Evolutionary conservation across 768 basidiomycete species (phyloP).

Genomic region (Rhizopogon sp.): DNA sequence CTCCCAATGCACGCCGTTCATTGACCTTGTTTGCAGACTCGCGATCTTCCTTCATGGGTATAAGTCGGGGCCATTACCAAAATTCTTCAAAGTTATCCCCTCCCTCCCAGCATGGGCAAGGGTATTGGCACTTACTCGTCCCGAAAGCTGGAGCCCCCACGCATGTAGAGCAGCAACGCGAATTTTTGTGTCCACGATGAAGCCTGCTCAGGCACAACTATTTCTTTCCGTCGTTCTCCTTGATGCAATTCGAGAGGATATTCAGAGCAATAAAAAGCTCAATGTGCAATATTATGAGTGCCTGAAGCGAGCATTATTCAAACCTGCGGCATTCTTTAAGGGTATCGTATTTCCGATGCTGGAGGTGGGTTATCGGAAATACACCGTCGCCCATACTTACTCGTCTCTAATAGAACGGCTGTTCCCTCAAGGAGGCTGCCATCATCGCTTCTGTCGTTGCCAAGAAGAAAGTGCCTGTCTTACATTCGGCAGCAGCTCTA

Average conservation of each 20-base stretch:
- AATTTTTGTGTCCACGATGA: slow-evolving; percentile 96
- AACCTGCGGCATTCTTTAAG: slow-evolving; percentile 98
- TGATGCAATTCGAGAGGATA: slow-evolving; percentile 86
- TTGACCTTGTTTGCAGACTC: slow-evolving; percentile 47
- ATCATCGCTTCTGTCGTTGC: slow-evolving; percentile 90
- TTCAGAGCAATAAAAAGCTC: slow-evolving; percentile 79
- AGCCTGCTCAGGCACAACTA: slow-evolving; percentile 88
- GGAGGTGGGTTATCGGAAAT: slow-evolving; percentile 53
- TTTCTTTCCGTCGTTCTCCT: slow-evolving; percentile 90
- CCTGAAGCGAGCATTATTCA: slow-evolving; percentile 89
- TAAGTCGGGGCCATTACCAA: slow-evolving; percentile 91
- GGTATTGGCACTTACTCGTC: slow-evolving; percentile 86
- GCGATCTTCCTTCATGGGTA: slow-evolving; percentile 83
- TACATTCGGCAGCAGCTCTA: slow-evolving; percentile 94
- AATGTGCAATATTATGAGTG: slow-evolving; percentile 92
- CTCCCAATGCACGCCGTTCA: not conserved
- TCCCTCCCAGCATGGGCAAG: slow-evolving; percentile 95
- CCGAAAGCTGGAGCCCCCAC: slow-evolving; percentile 94
- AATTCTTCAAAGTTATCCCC: slow-evolving; percentile 97
- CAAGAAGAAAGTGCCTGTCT: slow-evolving; percentile 89
- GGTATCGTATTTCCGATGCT: slow-evolving; percentile 94
- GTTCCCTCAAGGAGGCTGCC: slow-evolving; percentile 90
- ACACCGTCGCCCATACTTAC: slow-evolving; percentile 23
- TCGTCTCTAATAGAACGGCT: slow-evolving; percentile 50
- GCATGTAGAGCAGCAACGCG: slow-evolving; percentile 91